phyloP scores from a whole-genome alignment of 1,284 basidiomycete genomes.

The Gastroboletus turbinatus region DNA sequence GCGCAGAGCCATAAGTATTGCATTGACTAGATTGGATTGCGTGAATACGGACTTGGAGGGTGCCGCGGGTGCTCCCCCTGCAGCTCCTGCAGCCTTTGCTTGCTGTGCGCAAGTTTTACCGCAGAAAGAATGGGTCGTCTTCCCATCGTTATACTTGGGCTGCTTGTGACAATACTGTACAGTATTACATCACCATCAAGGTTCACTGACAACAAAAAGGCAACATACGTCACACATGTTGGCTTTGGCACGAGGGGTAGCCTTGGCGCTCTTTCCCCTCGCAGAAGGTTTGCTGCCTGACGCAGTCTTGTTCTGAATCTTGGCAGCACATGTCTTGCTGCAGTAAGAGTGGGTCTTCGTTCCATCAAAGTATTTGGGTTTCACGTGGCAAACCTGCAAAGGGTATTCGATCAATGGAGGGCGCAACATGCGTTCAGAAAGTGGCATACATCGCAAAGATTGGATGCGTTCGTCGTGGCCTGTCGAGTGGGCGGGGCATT shows the following conservation, averaged over 20 bases:
- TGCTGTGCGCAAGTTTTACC: slow-evolving; percentile 56
- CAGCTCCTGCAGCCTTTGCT: slow-evolving; percentile 35
- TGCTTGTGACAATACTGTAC: slow-evolving; percentile 45
- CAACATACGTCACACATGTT: slow-evolving; percentile 35
- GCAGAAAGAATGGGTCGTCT: slow-evolving; percentile 53
- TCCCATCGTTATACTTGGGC: slow-evolving; percentile 54
- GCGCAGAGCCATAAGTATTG: slow-evolving; percentile 55
- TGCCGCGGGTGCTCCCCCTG: slow-evolving; percentile 26
- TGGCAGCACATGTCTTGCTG: slow-evolving; percentile 37
- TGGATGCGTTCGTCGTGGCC: slow-evolving; percentile 23
- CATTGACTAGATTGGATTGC: slow-evolving; percentile 21
- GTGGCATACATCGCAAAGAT: slow-evolving; percentile 32
- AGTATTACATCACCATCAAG: slow-evolving; percentile 12
- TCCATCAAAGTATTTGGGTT: slow-evolving; percentile 48
- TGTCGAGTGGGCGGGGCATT: slow-evolving; percentile 29
- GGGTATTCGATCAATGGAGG: slow-evolving; percentile 3
- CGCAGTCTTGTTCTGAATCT: slow-evolving; percentile 26
- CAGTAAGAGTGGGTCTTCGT: slow-evolving; percentile 39
- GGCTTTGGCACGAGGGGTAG: slow-evolving; percentile 20
- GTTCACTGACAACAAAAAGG: slow-evolving; percentile 1
- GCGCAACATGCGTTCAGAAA: slow-evolving; percentile 2
- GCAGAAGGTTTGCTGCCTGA: slow-evolving; percentile 17
- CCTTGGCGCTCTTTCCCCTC: slow-evolving; percentile 25
- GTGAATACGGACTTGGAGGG: slow-evolving; percentile 34
- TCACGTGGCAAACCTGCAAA: slow-evolving; percentile 44